A percentile compares a stretch with the other conserved stretches of the same genome.
These are phyloP conservation scores for Globisporangium uncinulatum DNA, from an alignment of 352 stramenopile genomes.

Conservation along the genomic window DNA sequence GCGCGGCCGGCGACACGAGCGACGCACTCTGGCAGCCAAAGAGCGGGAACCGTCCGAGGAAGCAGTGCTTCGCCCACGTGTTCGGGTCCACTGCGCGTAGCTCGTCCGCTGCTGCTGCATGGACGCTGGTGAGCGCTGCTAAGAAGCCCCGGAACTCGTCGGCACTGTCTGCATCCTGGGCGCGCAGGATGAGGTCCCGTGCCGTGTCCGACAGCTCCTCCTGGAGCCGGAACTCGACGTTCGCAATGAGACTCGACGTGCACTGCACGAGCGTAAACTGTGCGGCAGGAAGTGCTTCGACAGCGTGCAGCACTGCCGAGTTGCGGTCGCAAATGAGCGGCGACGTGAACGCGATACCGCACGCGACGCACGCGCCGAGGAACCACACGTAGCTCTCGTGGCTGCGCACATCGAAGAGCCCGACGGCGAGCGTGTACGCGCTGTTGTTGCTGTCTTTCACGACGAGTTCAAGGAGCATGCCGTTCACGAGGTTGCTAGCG, in stretches of 20 bases:
- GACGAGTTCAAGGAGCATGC: constrained; percentile 28
- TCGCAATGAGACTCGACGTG: constrained; percentile 21
- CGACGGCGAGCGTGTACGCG: constrained; percentile 25
- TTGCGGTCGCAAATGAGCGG: constrained; percentile 35
- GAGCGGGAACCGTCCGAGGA: constrained; percentile 26
- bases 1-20: constrained; percentile 20
- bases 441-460: constrained; percentile 39
- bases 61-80: constrained; percentile 36
- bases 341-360: constrained; percentile 23
- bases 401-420: constrained; percentile 20
- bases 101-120: constrained; percentile 17
- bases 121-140: constrained; percentile 10
- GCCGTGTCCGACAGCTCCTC: constrained; percentile 16
- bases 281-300: constrained; percentile 18
- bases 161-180: constrained; percentile 24
- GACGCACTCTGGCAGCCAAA: constrained; percentile 32
- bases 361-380: constrained; percentile 25
- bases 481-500: constrained; percentile 29
- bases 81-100: constrained; percentile 21
- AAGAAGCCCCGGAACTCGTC: constrained; percentile 27
- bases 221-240: constrained; percentile 27
- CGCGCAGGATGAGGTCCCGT: constrained; percentile 19
- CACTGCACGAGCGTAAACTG: constrained; percentile 38
- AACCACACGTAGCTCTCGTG: constrained; percentile 39
- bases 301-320: constrained; percentile 19